These are phyloP conservation scores for Cornus controversa DNA, from an alignment of 148 eudicot genomes.

Conservation along the genomic window DNA sequence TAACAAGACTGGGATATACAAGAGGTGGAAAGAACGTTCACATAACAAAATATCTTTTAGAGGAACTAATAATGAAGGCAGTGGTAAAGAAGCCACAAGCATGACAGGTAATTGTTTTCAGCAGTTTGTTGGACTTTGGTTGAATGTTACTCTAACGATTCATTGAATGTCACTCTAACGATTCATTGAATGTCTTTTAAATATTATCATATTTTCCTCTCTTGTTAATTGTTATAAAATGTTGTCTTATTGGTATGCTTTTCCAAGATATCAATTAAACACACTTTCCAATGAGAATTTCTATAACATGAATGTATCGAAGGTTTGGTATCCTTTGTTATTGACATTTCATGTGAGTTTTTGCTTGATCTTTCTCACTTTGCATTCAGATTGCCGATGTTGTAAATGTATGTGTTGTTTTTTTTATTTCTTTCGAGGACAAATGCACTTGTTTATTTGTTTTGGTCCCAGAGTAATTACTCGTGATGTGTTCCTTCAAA, in stretches of 20 bases:
- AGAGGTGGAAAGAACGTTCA: slow-evolving; percentile 79
- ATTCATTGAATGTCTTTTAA: neutral
- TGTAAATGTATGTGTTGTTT: neutral
- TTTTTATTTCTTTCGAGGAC: neutral
- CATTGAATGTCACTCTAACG: neutral
- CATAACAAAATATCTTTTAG: slow-evolving; percentile 56
- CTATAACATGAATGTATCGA: neutral
- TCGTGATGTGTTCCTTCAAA: neutral
- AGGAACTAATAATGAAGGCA: slow-evolving; percentile 51
- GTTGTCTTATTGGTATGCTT: neutral
- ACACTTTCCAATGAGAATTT: neutral
- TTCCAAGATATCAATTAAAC: neutral
- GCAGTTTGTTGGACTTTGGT: neutral
- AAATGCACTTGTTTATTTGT: neutral
- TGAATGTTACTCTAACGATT: neutral
- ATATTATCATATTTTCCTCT: neutral
- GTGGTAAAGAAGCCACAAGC: slow-evolving; percentile 34
- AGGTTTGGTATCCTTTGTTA: neutral
- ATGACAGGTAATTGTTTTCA: slow-evolving; percentile 41
- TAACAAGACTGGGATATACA: slow-evolving; percentile 77
- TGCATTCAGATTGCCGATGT: neutral
- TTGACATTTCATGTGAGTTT: neutral
- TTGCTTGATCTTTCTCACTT: neutral
- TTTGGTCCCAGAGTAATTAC: no score
- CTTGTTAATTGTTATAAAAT: neutral